These are phyloP conservation scores for Fusarium pseudoanthophilum DNA, from an alignment of 2,329 filamentous ascomycete species.

Conservation along the genomic window DNA sequence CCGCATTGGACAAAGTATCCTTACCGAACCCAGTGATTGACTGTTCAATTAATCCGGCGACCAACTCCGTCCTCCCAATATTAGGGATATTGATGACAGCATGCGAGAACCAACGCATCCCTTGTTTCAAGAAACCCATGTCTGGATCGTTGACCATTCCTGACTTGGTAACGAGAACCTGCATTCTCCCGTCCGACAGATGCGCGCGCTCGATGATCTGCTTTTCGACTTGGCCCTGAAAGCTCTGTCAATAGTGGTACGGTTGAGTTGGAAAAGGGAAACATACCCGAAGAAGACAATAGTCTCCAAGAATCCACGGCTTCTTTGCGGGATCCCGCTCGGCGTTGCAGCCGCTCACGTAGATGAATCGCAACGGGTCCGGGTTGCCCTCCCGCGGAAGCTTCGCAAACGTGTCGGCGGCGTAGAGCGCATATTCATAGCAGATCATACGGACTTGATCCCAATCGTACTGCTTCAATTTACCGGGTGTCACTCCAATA, in stretches of 20 bases:
- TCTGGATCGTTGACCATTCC: constrained; percentile 51
- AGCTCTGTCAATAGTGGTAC: too few relatives aligned
- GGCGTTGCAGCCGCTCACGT: constrained; percentile 58
- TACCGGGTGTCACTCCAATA: constrained; percentile 56
- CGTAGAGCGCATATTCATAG: constrained; percentile 47
- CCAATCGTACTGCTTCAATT: constrained; percentile 45
- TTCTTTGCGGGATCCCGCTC: constrained; percentile 59
- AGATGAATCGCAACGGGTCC: constrained; percentile 59
- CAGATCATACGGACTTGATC: constrained; percentile 55
- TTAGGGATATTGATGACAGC: constrained; percentile 46
- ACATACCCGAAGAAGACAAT: constrained; percentile 59
- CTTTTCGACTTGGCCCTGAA: constrained; percentile 60
- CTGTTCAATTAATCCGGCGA: constrained; percentile 57
- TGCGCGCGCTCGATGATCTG: constrained; percentile 55
- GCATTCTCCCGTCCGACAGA: constrained; percentile 51
- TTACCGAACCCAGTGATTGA: constrained; percentile 58
- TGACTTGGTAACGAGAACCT: constrained; percentile 55
- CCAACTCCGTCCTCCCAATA: constrained; percentile 51
- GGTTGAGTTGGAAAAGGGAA: too few relatives aligned
- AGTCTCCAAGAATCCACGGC: constrained; percentile 52
- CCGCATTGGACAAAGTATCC: constrained; percentile 56
- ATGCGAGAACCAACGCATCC: constrained; percentile 11
- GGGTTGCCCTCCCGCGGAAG: constrained; percentile 30
- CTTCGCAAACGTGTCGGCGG: constrained; percentile 50
- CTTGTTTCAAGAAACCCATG: constrained; percentile 7